A percentile compares a stretch with the other conserved stretches of the same genome.
Conservation (phyloP, 331 rosid species). For the Cydonia oblonga region DNA sequence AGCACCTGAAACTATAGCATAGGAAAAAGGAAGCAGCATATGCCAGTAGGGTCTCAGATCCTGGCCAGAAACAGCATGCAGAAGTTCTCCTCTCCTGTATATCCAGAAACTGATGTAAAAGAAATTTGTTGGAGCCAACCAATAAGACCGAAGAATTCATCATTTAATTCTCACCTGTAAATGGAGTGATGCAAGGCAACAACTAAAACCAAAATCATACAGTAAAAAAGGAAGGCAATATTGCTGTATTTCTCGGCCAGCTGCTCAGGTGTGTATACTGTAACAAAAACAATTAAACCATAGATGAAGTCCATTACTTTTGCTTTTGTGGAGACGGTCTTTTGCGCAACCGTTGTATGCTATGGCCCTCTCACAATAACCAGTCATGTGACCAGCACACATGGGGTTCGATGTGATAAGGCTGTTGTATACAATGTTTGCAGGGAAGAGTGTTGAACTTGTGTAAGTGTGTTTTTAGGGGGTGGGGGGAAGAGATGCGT, state of each 20-base stretch:
- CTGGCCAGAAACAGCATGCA: constrained; percentile 59
- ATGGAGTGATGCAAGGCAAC: constrained; percentile 71
- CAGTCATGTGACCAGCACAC: neutral
- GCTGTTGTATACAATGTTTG: neutral
- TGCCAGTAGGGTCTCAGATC: constrained; percentile 80
- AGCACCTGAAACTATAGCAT: constrained; percentile 96
- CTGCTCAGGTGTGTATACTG: constrained; percentile 97
- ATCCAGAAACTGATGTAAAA: constrained; percentile 16
- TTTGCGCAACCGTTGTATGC: neutral
- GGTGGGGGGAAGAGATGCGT: neutral
- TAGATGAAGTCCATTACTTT: neutral
- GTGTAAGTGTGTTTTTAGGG: neutral
- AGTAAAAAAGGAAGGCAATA: constrained; percentile 66
- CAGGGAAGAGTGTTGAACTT: neutral
- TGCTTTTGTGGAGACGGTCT: neutral
- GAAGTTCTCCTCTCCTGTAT: constrained; percentile 77
- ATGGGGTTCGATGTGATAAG: neutral
- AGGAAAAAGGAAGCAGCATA: constrained; percentile 85
- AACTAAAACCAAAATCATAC: constrained; percentile 61
- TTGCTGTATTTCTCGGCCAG: constrained; percentile 92
- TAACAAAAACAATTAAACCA: constrained; percentile 17
- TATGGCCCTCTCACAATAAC: neutral
- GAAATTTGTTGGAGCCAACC: neutral
- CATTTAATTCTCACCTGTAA: constrained; percentile 50
- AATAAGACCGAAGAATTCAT: neutral